These are phyloP conservation scores for Eleusine coracana DNA, from an alignment of 176 grass and related monocot species.

Conservation along the genomic window DNA sequence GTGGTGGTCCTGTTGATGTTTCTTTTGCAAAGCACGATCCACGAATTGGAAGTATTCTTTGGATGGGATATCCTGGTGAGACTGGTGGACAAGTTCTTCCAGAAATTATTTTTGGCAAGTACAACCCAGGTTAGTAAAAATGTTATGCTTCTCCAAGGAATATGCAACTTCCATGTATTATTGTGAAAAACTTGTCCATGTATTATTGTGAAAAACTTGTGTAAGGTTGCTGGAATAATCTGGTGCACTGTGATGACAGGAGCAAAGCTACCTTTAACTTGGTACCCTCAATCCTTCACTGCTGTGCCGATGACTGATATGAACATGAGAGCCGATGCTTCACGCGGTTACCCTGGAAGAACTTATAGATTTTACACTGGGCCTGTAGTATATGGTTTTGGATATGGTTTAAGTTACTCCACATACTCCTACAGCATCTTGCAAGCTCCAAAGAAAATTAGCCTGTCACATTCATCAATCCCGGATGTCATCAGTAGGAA, in stretches of 20 bases:
- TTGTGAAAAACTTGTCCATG: constrained; percentile 4
- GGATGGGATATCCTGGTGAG: constrained; percentile 93
- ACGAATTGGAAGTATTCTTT: constrained; percentile 71
- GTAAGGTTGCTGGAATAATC: constrained; percentile 20
- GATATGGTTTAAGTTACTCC: constrained; percentile 87
- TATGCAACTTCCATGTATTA: constrained; percentile 3
- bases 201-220: not conserved
- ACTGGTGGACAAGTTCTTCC: constrained; percentile 80
- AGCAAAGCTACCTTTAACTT: constrained; percentile 70
- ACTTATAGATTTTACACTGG: constrained; percentile 93
- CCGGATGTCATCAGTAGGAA: constrained; percentile 38
- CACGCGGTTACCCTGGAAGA: constrained; percentile 76
- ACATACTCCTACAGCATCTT: constrained; percentile 65
- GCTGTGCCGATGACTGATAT: constrained; percentile 86
- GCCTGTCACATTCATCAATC: constrained; percentile 40
- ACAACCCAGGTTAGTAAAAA: constrained; percentile 75
- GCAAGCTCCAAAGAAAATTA: constrained; percentile 62
- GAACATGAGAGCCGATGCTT: constrained; percentile 78
- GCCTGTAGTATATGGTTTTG: constrained; percentile 72
- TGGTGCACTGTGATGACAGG: constrained; percentile 43
- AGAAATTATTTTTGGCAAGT: constrained; percentile 77
- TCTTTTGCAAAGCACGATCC: constrained; percentile 68
- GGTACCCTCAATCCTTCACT: constrained; percentile 88
- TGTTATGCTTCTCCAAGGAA: constrained; percentile 5
- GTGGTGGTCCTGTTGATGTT: constrained; percentile 87